Evolutionary conservation across 371 early-diverging fungal species (phyloP).

Genomic region (Coemansia sp.): DNA sequence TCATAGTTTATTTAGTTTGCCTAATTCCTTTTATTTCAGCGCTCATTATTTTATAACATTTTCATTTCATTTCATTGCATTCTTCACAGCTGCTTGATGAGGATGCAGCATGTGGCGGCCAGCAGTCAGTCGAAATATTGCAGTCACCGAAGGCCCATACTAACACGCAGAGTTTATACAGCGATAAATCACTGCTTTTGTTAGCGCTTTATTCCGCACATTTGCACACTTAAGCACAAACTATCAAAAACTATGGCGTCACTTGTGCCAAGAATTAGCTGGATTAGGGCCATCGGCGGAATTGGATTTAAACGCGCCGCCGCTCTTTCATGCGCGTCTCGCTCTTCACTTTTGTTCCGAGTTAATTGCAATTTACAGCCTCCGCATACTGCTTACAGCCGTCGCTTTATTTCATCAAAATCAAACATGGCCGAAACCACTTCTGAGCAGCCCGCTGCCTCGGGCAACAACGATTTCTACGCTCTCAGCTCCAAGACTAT

Average conservation of each 20-base stretch:
- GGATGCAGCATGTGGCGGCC: no score
- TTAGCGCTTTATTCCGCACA: neutral
- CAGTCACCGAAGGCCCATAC: neutral
- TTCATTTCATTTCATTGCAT: neutral
- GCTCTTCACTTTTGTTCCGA: neutral
- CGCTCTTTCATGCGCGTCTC: neutral
- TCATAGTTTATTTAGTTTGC: neutral
- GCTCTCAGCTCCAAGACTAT: constrained; percentile 56
- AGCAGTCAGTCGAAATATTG: no score
- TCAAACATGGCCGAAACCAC: neutral
- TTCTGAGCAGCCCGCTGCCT: neutral
- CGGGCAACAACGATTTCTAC: constrained; percentile 54
- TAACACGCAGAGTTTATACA: neutral
- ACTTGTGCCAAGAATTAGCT: neutral
- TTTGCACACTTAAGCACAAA: neutral
- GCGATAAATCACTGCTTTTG: neutral
- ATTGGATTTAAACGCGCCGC: neutral
- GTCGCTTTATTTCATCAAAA: neutral
- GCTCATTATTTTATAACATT: neutral
- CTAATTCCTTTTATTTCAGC: neutral
- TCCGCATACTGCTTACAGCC: neutral
- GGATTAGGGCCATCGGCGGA: neutral
- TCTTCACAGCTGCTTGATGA: no score
- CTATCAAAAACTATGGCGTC: neutral
- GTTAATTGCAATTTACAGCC: neutral